Evolutionary conservation across 2,329 filamentous ascomycete species (phyloP), one percentile per base, ranked within the genome.

Genomic region (Leptographium procerum): DNA sequence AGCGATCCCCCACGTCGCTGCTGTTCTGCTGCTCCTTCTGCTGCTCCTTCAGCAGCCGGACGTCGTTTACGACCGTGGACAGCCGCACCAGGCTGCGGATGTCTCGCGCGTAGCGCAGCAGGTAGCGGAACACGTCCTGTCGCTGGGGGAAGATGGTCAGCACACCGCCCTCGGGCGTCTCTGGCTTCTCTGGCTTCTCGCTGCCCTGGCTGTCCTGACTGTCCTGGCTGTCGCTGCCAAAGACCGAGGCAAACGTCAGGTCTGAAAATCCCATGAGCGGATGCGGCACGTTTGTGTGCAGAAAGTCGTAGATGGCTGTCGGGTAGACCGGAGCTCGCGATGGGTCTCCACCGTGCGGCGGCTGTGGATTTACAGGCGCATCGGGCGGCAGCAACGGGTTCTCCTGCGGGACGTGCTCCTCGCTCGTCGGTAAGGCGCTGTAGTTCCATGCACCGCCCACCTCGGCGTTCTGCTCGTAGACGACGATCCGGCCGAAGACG

Each of bases 391-490:
- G 77, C 65, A 81, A 80, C 29, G 83, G 80, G 65, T 81, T 79
- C n/a, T 83, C 83, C 67, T 91, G 87, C 9, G 91, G 90, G 43
- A 92, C 74, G 36, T 64, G 78, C 64, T 67, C 78, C 60, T 67
- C 74, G 64, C 64, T 79, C 61, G 68, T 76, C 58, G 70, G 77
- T 60, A 69, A 71, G 31, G 76, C 73, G 62, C 79, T 85, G 70
- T 95, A 91, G 66, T 90, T 87, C 92, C 92, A 97, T 11, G 94
- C 82, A 2, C 94, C 92, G 59, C 91, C 92, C 8, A 87, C 81
- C 53, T 82, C 78, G 51, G 78, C 75, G 63, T 90, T 85, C 71
- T 96, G 89, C 71, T 97, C 94, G 66, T 88, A 95, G 45, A 96
- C 71, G 60, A 85, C 81, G 60, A 97, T 85, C 33, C 76, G 79